Base-by-base conservation (phyloP, 2,329 filamentous ascomycete genomes). In the Penicillium sp. region DNA sequence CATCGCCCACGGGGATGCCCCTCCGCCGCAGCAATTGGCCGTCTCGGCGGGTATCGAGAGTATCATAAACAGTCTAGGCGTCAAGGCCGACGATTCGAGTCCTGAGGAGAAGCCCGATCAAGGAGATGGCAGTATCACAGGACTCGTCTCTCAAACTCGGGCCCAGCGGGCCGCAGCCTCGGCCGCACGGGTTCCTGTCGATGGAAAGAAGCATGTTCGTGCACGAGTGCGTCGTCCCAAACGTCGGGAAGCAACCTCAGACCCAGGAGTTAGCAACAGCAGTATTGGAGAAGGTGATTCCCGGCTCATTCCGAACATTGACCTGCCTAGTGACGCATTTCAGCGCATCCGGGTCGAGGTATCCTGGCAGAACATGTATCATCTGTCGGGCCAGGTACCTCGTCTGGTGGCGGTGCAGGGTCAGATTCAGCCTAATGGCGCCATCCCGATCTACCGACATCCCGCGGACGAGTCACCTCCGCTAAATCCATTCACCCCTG, bases 371-470 rank as follows among this genome's bases (percentile, higher is more conserved):
- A 86, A 81, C 56, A 97, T 98, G 93, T 86, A 85, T 38, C 93
- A 97, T 60, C 86, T 92, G 57, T 88, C 89, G 29, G 91, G 93
- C 24, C 87, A 93, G 61, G 93, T 97, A 0, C 93, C 93, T 38
- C 84, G 93, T 32, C 81, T 96, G 2, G 89, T 97, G 6, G 90
- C 89, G 42, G 90, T 95, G 18, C 91, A 97, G 67, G 93, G 91
- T 3, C 75, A 80, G 13, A 75, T 90, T 27, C 77, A 76, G 33
- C 65, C 75, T 0, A 84, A 92, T 61, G 88, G 88, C 15, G 65
- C 66, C 3, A 84, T 88, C 67, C 93, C 93, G 20, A 79, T 97
- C n/a, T 98, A 98, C 69, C 87, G 93, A 12, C 93, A 97, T 69
- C 93, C 93, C 39, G 82, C 89, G 3, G 93, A 98, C 64, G 88